phyloP scores from a whole-genome alignment of 2,329 filamentous ascomycete genomes.

The Trichophyton rubrum region DNA sequence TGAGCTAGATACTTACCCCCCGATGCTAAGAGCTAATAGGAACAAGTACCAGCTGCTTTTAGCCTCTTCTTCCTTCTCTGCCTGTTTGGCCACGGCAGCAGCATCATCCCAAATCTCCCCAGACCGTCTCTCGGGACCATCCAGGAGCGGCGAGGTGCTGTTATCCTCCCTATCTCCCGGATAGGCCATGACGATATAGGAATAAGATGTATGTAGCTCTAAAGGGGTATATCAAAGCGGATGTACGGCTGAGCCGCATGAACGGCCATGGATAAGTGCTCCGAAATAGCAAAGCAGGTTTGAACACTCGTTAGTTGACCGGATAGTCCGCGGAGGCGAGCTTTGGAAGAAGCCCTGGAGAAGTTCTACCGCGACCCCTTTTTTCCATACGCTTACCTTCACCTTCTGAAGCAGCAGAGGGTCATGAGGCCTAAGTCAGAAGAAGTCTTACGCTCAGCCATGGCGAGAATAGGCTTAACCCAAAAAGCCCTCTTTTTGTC shows the following conservation, averaged over 20 bases:
- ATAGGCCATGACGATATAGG: background rate
- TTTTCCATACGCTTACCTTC: background rate
- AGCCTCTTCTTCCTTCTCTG: conserved; percentile 42
- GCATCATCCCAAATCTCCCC: conserved; percentile 14
- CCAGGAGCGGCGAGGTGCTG: conserved; percentile 12
- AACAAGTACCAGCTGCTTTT: conserved; percentile 81
- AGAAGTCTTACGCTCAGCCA: background rate
- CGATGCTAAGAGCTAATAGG: conserved; percentile 72
- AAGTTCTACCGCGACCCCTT: background rate
- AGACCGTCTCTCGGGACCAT: conserved; percentile 10
- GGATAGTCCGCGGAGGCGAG: too few species aligned
- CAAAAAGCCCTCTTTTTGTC: background rate
- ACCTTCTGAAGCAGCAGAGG: background rate
- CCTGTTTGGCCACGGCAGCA: conserved; percentile 23
- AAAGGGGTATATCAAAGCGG: background rate
- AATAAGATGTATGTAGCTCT: background rate
- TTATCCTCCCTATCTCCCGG: conserved; percentile 8
- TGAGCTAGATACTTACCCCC: conserved; percentile 41
- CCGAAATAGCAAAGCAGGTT: background rate
- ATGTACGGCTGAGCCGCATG: background rate
- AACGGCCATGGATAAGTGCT: background rate
- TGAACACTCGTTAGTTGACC: background rate
- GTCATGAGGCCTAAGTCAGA: background rate
- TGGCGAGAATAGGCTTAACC: background rate
- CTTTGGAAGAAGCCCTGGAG: background rate